A percentile compares a stretch with the other conserved stretches of the same genome.
phyloP scores from a whole-genome alignment of 352 stramenopile genomes.

The Pythium chondricola region DNA sequence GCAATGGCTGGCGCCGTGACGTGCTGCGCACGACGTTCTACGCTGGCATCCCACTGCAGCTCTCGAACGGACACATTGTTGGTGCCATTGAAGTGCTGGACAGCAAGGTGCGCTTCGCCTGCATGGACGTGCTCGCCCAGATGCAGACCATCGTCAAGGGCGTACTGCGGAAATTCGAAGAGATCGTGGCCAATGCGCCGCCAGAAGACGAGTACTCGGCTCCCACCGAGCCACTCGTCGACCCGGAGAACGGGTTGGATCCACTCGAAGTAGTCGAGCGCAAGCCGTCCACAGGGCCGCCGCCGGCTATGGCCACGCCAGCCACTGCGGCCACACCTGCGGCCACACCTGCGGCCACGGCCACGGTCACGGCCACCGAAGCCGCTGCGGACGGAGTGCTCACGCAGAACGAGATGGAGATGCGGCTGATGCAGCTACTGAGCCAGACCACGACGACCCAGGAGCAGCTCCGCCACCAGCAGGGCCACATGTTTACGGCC shows the following conservation, averaged over 20 bases:
- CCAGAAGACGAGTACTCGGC: constrained; percentile 18
- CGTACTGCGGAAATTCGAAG: constrained; percentile 68
- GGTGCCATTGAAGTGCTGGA: constrained; percentile 73
- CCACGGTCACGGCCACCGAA: background rate
- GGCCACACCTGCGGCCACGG: background rate
- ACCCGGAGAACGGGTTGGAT: constrained; percentile 7
- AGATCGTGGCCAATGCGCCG: constrained; percentile 39
- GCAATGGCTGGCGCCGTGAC: constrained; percentile 53
- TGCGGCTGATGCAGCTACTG: constrained; percentile 61
- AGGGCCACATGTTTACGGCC: constrained; percentile 74
- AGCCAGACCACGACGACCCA: constrained; percentile 79
- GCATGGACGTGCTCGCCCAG: constrained; percentile 54
- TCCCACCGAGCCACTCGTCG: constrained; percentile 6
- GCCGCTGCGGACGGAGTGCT: background rate
- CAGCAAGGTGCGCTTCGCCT: constrained; percentile 38
- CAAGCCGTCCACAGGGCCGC: constrained; percentile 19
- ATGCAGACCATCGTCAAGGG: constrained; percentile 69
- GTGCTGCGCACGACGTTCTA: constrained; percentile 56
- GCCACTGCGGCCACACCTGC: background rate
- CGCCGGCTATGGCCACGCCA: background rate
- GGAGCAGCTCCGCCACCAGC: constrained; percentile 73
- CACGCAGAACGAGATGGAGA: constrained; percentile 67
- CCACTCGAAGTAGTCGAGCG: constrained; percentile 17
- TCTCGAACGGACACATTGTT: constrained; percentile 63
- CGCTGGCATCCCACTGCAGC: constrained; percentile 68